Percentiles rank a stretch among this genome's conserved stretches.
phyloP scores from a whole-genome alignment of 306 rosid species.

The Rubus parviflorus region DNA sequence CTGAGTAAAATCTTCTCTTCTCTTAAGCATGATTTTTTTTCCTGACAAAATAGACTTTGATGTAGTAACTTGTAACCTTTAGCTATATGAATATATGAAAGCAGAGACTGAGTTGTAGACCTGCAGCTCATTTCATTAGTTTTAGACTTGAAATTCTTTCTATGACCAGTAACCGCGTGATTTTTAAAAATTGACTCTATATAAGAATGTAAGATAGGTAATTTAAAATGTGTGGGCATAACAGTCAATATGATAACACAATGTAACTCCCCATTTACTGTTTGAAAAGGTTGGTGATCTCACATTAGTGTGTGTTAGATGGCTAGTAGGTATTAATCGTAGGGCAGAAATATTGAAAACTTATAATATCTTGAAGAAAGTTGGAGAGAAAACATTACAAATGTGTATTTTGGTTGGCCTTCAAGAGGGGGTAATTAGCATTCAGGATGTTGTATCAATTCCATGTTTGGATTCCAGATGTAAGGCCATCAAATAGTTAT shows the following conservation, averaged over 20 bases:
- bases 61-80: neutral
- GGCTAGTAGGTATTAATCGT: neutral
- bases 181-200: neutral
- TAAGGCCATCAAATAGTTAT: neutral
- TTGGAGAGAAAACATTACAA: neutral
- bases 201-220: neutral
- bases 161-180: neutral
- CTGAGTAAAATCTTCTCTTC: conserved; percentile 12
- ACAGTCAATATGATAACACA: neutral
- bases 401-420: neutral
- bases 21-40: neutral
- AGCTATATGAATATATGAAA: neutral
- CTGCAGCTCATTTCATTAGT: neutral
- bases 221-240: neutral
- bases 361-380: neutral
- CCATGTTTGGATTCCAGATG: neutral
- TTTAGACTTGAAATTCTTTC: neutral
- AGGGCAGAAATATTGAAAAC: neutral
- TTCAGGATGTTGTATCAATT: neutral
- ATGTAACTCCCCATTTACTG: neutral
- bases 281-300: conserved; percentile 6
- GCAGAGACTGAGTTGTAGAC: neutral
- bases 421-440: neutral
- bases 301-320: neutral
- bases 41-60: neutral